Percentiles rank a stretch among this genome's conserved stretches.
Evolutionary conservation across 352 stramenopile species (phyloP).

Genomic region (Globisporangium abappressorium): DNA sequence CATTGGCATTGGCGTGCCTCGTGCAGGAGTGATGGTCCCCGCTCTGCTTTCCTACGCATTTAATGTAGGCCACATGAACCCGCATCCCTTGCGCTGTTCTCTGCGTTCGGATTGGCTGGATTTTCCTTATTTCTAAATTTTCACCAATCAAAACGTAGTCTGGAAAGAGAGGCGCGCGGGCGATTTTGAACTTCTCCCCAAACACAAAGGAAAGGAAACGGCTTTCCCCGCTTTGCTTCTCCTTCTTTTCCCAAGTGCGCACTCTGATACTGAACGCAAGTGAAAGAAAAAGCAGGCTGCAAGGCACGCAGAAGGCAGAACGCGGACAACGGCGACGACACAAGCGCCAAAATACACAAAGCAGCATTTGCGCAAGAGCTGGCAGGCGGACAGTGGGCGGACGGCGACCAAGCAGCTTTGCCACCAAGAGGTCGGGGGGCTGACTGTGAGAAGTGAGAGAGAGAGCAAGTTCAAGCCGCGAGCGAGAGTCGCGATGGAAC

Average conservation of each 20-base stretch:
- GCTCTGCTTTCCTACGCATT: too few relatives aligned
- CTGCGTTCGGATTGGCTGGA: neutral
- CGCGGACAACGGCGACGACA: neutral
- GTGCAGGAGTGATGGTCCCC: neutral
- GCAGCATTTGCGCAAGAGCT: neutral
- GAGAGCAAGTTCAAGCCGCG: neutral
- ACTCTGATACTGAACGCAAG: slow-evolving; percentile 11
- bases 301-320: neutral
- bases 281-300: neutral
- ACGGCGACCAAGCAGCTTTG: neutral
- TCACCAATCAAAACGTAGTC: neutral
- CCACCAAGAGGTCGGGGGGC: neutral
- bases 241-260: slow-evolving; percentile 4
- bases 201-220: neutral
- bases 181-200: slow-evolving; percentile 2
- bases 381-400: neutral
- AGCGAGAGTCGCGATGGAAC: slow-evolving; percentile 1
- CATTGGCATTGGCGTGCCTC: neutral
- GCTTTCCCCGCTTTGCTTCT: neutral
- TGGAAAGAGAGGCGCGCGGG: slow-evolving; percentile 5
- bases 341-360: neutral
- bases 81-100: neutral
- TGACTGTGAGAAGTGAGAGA: neutral
- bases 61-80: neutral
- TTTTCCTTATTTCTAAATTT: neutral